Percentiles rank a stretch among this genome's conserved stretches.
phyloP scores from a whole-genome alignment of 148 eudicot species.

The Rhododendron henanense region DNA sequence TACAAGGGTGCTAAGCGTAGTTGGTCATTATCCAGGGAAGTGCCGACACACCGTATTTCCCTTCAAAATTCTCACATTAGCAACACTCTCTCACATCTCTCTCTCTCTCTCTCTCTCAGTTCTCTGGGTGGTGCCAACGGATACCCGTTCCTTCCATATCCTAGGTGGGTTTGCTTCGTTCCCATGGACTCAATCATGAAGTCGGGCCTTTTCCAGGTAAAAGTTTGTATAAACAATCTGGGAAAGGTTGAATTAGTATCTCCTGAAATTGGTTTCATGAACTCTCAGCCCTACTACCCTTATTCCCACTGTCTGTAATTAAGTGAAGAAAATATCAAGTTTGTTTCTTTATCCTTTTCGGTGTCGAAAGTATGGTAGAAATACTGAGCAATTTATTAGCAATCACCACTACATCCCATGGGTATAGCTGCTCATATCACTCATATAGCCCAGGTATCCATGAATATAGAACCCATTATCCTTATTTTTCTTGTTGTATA shows the following conservation, averaged over 20 bases:
- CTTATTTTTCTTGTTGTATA: not conserved
- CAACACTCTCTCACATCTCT: not conserved
- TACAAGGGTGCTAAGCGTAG: not conserved
- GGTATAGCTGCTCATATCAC: conserved; percentile 12
- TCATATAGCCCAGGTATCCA: not conserved
- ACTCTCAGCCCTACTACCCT: not conserved
- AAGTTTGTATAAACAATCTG: not conserved
- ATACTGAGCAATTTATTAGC: conserved; percentile 7
- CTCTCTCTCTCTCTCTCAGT: not conserved
- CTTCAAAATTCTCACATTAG: not conserved
- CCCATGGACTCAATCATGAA: not conserved
- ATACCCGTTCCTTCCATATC: not conserved
- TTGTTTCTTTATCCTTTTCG: not conserved
- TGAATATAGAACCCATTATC: conserved; percentile 1
- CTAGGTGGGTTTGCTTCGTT: not conserved
- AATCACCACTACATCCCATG: conserved; percentile 11
- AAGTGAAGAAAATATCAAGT: not conserved
- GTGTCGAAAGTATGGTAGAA: conserved; percentile 11
- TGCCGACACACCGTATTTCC: not conserved
- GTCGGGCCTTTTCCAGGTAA: conserved; percentile 3
- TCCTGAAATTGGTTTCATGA: not conserved
- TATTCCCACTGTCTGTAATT: not conserved
- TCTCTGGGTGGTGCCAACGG: not conserved
- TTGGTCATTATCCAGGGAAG: not conserved
- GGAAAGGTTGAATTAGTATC: not conserved